Base-by-base conservation (phyloP, 2,329 filamentous ascomycete genomes). In the Akanthomyces muscarius region DNA sequence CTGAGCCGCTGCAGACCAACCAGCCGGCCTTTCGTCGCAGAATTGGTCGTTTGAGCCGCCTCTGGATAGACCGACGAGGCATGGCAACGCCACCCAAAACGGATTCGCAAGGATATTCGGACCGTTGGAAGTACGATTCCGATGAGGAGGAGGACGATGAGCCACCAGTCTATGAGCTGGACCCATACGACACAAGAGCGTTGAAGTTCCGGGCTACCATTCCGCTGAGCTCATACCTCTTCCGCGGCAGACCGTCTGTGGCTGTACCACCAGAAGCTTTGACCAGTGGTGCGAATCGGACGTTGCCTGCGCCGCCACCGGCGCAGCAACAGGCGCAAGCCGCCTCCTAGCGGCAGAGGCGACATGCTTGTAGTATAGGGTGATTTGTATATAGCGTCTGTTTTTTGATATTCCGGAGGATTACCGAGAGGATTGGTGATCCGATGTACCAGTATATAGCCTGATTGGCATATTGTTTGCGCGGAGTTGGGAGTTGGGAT, bases 31-130 rank as follows among this genome's bases (percentile, higher is more conserved):
- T 90, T 80, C 87, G 94, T 68, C 87, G 92, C 66, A 89, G 95
- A 64, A 87, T 92, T 62, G 94, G 94, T 61, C 89, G 94, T 68
- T 83, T 93, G 66, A 92, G 92, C 66, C 87, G 94, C 45, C 75
- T 96, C 68, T 92, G 92, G 84, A 91, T 98, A 68, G 95, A 98
- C 76, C 88, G 92, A 69, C 87, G 90, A 68, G 87, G 89, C 62
- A 79, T 92, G 72, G 65, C 74, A 50, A 83, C 79, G 58, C 77
- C 79, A 64, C 78, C 75, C 71, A 79, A 76, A 73, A 75, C 74
- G 71, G 76, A 82, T 45, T 70, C 73, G 51, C 73, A 75, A 28
- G 73, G 80, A 56, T 76, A 82, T 63, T 78, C 76, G 30, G 90
- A 94, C 72, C 85, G 88, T 65, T 97, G 90, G 84, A 96, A 92